Conservation (phyloP, 2,329 filamentous ascomycete species). For the Amesomyces nigricolor region DNA sequence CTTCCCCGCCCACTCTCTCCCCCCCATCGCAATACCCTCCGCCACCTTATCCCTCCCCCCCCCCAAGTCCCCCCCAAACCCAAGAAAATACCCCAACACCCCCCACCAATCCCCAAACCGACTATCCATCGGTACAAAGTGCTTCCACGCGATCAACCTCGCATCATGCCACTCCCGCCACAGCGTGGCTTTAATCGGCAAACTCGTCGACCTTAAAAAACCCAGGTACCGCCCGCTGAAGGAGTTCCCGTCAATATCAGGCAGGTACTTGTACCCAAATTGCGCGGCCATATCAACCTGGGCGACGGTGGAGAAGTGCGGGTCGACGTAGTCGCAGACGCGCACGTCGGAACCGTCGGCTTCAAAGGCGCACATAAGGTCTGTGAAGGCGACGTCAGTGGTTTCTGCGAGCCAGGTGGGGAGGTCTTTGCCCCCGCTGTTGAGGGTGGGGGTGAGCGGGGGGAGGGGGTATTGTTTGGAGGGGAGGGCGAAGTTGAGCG, state of each 20-base stretch:
- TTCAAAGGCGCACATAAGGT: constrained; percentile 43
- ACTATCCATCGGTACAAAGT: constrained; percentile 76
- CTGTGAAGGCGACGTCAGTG: constrained; percentile 48
- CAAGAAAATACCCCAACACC: neutral
- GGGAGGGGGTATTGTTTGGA: constrained; percentile 36
- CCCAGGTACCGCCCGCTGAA: constrained; percentile 64
- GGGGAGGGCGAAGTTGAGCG: constrained; percentile 52
- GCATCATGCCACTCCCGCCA: constrained; percentile 79
- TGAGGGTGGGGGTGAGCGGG: neutral
- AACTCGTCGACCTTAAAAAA: constrained; percentile 62
- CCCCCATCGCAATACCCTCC: constrained; percentile 57
- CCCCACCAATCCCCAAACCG: constrained; percentile 56
- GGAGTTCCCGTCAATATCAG: constrained; percentile 71
- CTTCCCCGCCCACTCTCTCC: constrained; percentile 62
- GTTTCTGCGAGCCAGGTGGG: constrained; percentile 45
- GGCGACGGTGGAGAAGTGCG: constrained; percentile 36
- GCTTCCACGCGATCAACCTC: constrained; percentile 68
- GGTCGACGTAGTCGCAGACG: constrained; percentile 39
- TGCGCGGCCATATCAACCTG: constrained; percentile 40
- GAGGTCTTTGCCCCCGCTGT: too few species aligned
- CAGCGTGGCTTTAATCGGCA: constrained; percentile 72
- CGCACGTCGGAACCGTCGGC: too few species aligned
- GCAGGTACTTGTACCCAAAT: constrained; percentile 61
- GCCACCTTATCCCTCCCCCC: constrained; percentile 51
- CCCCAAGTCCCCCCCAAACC: neutral